A percentile compares a stretch with the other conserved stretches of the same genome.
These are phyloP conservation scores for Stemphylium beticola DNA, from an alignment of 2,329 filamentous ascomycete species.

Conservation along the genomic window DNA sequence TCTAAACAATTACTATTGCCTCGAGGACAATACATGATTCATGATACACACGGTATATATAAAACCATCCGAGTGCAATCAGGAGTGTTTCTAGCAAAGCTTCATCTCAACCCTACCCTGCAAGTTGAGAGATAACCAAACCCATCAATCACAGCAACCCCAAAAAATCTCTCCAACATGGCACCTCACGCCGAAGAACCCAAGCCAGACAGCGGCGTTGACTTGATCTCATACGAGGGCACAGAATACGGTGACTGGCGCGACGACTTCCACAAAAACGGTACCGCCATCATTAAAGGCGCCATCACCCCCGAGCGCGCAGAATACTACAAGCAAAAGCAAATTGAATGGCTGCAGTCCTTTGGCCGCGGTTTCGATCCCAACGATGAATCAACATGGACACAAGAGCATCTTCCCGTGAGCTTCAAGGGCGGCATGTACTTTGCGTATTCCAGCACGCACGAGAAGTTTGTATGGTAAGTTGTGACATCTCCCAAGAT, in stretches of 20 bases:
- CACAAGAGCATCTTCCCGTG: conserved; percentile 47
- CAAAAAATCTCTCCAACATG: conserved; percentile 7
- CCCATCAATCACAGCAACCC: background rate
- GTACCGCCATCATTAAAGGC: conserved; percentile 51
- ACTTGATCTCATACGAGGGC: conserved; percentile 22
- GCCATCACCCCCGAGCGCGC: conserved; percentile 49
- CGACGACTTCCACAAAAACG: conserved; percentile 49
- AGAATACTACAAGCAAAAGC: conserved; percentile 50
- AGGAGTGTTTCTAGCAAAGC: no score
- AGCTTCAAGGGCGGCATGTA: conserved; percentile 55
- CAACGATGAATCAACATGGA: conserved; percentile 45
- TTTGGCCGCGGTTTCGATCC: conserved; percentile 51
- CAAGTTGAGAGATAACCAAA: no score
- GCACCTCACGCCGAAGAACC: conserved; percentile 26
- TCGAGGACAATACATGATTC: no score
- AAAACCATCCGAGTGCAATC: no score
- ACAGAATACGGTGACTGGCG: conserved; percentile 15
- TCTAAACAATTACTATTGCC: no score
- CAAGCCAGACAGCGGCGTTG: conserved; percentile 22
- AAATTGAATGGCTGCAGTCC: conserved; percentile 52
- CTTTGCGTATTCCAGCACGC: conserved; percentile 45
- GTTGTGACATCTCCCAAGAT: no score
- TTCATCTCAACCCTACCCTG: no score
- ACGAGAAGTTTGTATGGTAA: conserved; percentile 50
- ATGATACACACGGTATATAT: no score